Evolutionary conservation across 2,329 filamentous ascomycete genomes (phyloP).

Genomic region (Trichothecium roseum): DNA sequence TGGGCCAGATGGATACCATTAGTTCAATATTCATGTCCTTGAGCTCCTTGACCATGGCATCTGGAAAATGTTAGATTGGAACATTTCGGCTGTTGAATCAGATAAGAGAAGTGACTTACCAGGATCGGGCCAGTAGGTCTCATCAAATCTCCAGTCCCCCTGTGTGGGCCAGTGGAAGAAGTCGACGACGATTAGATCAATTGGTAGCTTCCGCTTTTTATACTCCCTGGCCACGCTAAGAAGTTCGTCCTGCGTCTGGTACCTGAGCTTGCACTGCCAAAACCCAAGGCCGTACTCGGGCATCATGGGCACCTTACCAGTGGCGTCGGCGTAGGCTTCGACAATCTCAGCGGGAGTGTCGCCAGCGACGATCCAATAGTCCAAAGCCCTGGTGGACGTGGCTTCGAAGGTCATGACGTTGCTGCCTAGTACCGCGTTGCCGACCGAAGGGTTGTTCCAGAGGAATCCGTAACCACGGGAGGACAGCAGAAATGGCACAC

Average conservation of each 20-base stretch:
- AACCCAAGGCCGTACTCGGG: constrained; percentile 59
- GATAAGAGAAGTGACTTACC: constrained; percentile 18
- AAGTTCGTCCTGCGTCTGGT: constrained; percentile 55
- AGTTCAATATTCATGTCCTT: constrained; percentile 48
- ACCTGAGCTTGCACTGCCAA: constrained; percentile 59
- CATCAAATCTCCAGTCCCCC: constrained; percentile 59
- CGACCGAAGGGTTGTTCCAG: constrained; percentile 57
- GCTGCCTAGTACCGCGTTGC: constrained; percentile 48
- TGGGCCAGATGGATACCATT: constrained; percentile 63
- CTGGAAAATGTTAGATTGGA: constrained; percentile 13
- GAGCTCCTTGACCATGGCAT: constrained; percentile 54
- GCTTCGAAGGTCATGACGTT: constrained; percentile 54
- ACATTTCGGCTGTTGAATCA: not conserved
- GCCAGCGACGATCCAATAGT: constrained; percentile 55
- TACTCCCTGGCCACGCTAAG: constrained; percentile 51
- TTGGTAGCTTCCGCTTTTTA: constrained; percentile 39
- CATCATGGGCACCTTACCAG: constrained; percentile 55
- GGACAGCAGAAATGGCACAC: constrained; percentile 51
- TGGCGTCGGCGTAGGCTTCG: constrained; percentile 42
- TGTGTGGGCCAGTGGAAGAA: constrained; percentile 60
- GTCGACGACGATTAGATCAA: constrained; percentile 57
- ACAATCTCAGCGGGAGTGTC: constrained; percentile 45
- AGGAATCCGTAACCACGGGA: constrained; percentile 52
- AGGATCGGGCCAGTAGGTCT: constrained; percentile 54
- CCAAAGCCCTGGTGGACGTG: constrained; percentile 42